Evolutionary conservation across 2,329 filamentous ascomycete species (phyloP), one percentile per base, ranked within the genome.

Genomic region (Colletotrichum chrysophilum): DNA sequence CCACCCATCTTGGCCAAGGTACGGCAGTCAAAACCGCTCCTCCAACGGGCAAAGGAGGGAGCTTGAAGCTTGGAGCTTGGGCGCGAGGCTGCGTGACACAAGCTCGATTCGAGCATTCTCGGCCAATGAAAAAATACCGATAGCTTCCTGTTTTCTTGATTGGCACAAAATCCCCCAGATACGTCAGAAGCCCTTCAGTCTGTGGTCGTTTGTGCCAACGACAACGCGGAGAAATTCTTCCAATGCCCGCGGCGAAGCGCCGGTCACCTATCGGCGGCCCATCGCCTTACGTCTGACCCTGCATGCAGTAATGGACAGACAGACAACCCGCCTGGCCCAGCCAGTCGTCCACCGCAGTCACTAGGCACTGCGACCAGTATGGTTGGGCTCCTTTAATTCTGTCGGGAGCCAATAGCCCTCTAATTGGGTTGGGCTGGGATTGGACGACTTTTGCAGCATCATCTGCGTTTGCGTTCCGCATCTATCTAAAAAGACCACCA

Each of bases 241-340:
- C 70, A 76, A 76, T 76, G 36, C 52, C 26, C 72, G 38, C 56
- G 21, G 52, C 32, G 58, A 38, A 55, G 30, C 66, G 34, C 62
- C 28, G 67, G 68, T 52, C 73, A 48, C 67, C 69, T 70, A 76
- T 77, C 73, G 76, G 68, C 74, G 70, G 43, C 76, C 74, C 69
- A 77, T 76, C 74, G 74, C 70, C 76, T 71, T 73, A 74, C 66
- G 61, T 69, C 52, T 73, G 73, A 76, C 76, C 74, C 76, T 77
- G 76, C 76, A 77, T 77, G 76, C 74, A 76, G 70, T 26, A 72
- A 65, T 67, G 55, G 26, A 72, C 36, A 66, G 48, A 65, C 65
- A 73, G 30, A 21, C 58, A 28, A 61, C 21, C 58, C 34, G 60
- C 48, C 48, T 38, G 56, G 32, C 21, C 62, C 62, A 72, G 61